These are phyloP conservation scores for Gnaphalium uliginosum DNA, from an alignment of 129 eudicot genomes.

Conservation along the genomic window DNA sequence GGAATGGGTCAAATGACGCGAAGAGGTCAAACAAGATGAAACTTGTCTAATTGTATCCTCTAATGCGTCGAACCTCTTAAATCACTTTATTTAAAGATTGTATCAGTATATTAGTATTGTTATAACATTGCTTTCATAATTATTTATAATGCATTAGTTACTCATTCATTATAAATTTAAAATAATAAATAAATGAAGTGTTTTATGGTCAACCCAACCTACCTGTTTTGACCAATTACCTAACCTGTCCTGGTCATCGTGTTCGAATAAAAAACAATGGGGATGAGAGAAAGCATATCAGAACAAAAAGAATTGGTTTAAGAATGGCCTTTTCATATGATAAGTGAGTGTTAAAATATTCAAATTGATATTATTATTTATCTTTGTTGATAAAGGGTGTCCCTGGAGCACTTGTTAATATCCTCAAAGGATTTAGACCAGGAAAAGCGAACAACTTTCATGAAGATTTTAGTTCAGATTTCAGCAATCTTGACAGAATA, in stretches of 20 bases:
- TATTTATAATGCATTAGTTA: neutral
- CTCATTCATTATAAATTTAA: no score
- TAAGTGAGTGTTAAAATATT: neutral
- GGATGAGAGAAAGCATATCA: neutral
- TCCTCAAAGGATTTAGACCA: conserved; percentile 73
- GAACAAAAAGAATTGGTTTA: neutral
- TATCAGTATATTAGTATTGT: neutral
- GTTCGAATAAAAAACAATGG: neutral
- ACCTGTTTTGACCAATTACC: neutral
- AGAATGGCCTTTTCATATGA: neutral
- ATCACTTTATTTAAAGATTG: neutral
- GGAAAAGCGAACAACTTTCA: conserved; percentile 43
- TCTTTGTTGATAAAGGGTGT: conserved; percentile 54
- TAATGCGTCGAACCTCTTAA: neutral
- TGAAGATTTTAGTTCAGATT: conserved; percentile 36
- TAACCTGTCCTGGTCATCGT: neutral
- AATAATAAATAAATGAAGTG: neutral
- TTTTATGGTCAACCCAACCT: neutral
- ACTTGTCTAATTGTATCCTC: neutral
- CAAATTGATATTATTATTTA: neutral
- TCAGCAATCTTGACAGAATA: conserved; percentile 53
- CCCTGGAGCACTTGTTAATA: conserved; percentile 68
- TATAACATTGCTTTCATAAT: neutral
- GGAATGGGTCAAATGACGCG: neutral
- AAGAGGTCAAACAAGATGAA: neutral